Percentiles rank a stretch among this genome's conserved stretches.
Evolutionary conservation across 345 rosid species (phyloP).

Genomic region (Clarkia xantiana): DNA sequence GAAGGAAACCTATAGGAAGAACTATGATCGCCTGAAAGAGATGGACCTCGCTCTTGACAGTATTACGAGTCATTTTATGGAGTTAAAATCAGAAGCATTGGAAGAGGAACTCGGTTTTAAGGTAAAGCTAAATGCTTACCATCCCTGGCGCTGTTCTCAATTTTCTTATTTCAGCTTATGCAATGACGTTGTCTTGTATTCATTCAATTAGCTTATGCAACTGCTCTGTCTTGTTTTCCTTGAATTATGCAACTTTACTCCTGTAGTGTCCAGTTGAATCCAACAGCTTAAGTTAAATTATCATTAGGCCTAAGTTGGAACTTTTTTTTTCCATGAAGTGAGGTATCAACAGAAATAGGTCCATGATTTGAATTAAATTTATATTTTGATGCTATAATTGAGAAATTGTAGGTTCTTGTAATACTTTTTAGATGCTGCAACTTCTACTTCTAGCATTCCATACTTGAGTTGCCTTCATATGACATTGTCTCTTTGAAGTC

Average conservation of each 20-base stretch:
- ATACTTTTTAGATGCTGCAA: background rate
- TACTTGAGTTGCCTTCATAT: too few species aligned
- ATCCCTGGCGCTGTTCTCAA: background rate
- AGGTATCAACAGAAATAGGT: too few species aligned
- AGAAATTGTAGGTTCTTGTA: background rate
- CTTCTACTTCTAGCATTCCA: too few species aligned
- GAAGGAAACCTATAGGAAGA: slow-evolving; percentile 37
- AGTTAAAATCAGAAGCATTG: slow-evolving; percentile 18
- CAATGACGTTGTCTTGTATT: too few species aligned
- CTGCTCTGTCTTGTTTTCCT: too few species aligned
- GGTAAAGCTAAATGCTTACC: slow-evolving; percentile 22
- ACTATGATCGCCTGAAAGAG: slow-evolving; percentile 40
- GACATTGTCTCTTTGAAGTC: background rate
- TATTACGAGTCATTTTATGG: slow-evolving; percentile 17
- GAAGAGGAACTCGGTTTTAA: slow-evolving; percentile 19
- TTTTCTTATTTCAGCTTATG: background rate
- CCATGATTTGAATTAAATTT: background rate
- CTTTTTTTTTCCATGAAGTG: too few species aligned
- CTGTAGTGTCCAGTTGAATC: too few species aligned
- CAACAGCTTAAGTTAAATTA: too few species aligned
- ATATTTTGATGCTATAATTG: background rate
- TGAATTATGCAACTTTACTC: too few species aligned
- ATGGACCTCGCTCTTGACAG: slow-evolving; percentile 40
- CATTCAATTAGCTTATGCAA: too few species aligned
- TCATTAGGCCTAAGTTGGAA: too few species aligned